Base-by-base conservation (phyloP, 2,329 filamentous ascomycete genomes). In the Apiospora phragmitis region DNA sequence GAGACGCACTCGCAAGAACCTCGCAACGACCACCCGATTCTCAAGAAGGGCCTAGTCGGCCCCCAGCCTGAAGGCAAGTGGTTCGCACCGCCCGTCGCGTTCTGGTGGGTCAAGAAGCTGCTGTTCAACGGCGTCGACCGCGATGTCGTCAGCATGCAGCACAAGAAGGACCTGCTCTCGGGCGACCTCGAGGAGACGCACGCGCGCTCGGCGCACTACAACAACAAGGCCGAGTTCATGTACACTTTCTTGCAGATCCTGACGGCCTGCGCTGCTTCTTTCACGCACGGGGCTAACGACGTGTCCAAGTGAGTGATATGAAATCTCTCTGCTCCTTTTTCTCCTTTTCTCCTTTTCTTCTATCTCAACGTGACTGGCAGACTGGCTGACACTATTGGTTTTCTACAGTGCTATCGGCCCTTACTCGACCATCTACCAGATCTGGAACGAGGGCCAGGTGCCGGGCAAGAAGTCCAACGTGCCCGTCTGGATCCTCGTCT, bases 281-380 rank as follows among this genome's bases (percentile, higher is more conserved):
- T 92, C 72, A 87, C 87, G 1, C 90, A 92, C 80, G 90, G 90
- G 32, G 89, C 89, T 74, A 92, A 92, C 78, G 90, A 92, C 72
- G 87, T 92, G 26, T 62, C 55, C 55, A 62, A 62, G 51, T 59
- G 29, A 32, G 51, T 51, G 9, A 29, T 55, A 5, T 24, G 7
- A 14, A 14, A 7, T 3, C 11, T 3, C 24, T 4, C 2, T 49
- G 2, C 9, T 9, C 49, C 7, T 55, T 26, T n/a, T 21, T 21
- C n/a, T 12, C 21, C 2, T n/a, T 24, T 26, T 49, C 45, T 26
- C 12, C 9, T 29, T 49, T n/a, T 26, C 12, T 3, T 29, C 7
- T 9, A 1, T 9, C 2, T n/a, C 16, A 47, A 24, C 45, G n/a
- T 47, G 7, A 38, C 35, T 9, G 11, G 35, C 14, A 43, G 12